Percentiles rank a stretch among this genome's conserved stretches.
Evolutionary conservation across 352 stramenopile genomes (phyloP).

Genomic region (Globisporangium nodosum): DNA sequence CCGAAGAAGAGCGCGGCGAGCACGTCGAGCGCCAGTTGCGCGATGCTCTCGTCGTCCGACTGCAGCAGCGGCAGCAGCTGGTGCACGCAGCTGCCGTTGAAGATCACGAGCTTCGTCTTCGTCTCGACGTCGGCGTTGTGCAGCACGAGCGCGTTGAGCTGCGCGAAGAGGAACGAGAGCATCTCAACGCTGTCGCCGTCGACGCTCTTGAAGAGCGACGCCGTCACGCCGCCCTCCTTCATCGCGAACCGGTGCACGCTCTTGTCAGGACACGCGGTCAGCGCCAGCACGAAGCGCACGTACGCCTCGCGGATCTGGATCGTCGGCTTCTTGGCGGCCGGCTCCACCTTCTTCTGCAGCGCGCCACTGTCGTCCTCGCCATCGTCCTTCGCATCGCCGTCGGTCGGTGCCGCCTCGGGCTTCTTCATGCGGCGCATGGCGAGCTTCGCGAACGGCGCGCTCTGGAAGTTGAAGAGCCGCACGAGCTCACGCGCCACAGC

Average conservation of each 20-base stretch:
- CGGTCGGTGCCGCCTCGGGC: conserved; percentile 6
- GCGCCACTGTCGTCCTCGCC: neutral
- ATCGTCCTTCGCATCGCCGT: neutral
- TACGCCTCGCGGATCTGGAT: conserved; percentile 71
- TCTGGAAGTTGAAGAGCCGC: conserved; percentile 77
- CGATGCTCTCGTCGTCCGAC: conserved; percentile 37
- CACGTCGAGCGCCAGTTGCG: conserved; percentile 28
- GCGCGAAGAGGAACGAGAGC: conserved; percentile 37
- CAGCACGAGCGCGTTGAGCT: conserved; percentile 47
- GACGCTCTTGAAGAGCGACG: conserved; percentile 72
- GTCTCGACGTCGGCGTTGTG: conserved; percentile 40
- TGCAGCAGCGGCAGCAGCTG: conserved; percentile 69
- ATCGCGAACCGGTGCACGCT: conserved; percentile 77
- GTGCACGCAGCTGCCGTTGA: conserved; percentile 55
- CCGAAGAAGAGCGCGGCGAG: conserved; percentile 61
- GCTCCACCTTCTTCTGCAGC: neutral
- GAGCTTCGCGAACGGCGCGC: conserved; percentile 53
- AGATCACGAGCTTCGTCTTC: conserved; percentile 56
- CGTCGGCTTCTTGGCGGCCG: conserved; percentile 6
- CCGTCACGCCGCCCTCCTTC: conserved; percentile 60
- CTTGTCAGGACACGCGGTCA: conserved; percentile 58
- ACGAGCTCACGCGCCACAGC: conserved; percentile 59
- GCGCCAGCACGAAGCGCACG: conserved; percentile 50
- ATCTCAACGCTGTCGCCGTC: conserved; percentile 62
- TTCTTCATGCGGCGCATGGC: conserved; percentile 56